Base-by-base conservation (phyloP, 371 early-diverging fungal genomes). In the Edhazardia aedis region DNA sequence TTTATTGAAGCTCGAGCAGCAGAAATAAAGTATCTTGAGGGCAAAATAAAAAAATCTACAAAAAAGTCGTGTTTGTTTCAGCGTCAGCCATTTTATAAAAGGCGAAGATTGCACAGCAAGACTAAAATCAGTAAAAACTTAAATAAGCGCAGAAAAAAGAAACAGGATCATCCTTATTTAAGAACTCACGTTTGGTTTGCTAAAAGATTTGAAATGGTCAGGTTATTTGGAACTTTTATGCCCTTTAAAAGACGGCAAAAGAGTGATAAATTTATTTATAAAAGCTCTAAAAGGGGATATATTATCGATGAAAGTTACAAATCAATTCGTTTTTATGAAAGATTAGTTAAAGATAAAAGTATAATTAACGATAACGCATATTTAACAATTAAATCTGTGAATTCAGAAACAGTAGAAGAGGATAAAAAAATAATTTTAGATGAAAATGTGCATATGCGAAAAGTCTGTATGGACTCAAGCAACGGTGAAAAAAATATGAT, bases 201-300 rank as follows among this genome's bases (percentile, higher is more conserved):
- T n/a, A 67, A 67, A 39, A 37, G 68, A 19, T 67, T 67, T 55
- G 52, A 50, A 36, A 63, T 63, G 63, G 14, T 67, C 1, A 61
- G 63, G 43, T 1, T 61, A 4, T 7, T 14, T 27, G 37, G 19
- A 9, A 12, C 2, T 0, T 23, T 24, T 6, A 29, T 67, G 6
- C 68, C 68, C n/a, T 23, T 56, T 0, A 26, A 42, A 23, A 29
- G 64, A 33, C 24, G 47, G 24, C 16, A 52, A 16, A 67, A 67
- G 40, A 55, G 58, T 19, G 56, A 37, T 39, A 55, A 55, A 39
- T 67, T 47, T 44, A 63, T 67, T 25, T 62, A 63, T 44, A 67
- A 67, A 33, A 56, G 61, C 1, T 47, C 48, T 11, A 23, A 46
- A 4, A 29, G 57, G 11, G 68, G 68, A 23, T 67, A 53, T 58